phyloP scores from a whole-genome alignment of 805 yeast genomes.

The Nakazawaea wyomingensis region DNA sequence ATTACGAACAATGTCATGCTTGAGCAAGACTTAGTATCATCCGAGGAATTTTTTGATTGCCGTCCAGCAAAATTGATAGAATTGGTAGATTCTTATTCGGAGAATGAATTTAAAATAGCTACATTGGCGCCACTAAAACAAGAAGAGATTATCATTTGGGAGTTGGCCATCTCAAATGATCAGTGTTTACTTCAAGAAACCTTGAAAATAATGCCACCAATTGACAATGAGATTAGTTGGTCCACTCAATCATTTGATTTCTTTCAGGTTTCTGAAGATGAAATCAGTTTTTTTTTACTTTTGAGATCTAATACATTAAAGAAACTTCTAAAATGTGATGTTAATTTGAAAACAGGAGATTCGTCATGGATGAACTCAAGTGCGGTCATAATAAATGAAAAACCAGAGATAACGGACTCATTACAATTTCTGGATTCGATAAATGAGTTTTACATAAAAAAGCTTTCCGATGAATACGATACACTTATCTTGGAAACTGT shows the following conservation, averaged over 20 bases:
- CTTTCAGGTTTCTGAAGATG: neutral
- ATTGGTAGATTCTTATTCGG: slow-evolving; percentile 1
- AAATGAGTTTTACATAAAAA: slow-evolving; percentile 35
- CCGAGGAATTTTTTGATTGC: neutral
- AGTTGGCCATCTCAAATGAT: neutral
- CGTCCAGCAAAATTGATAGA: slow-evolving; percentile 3
- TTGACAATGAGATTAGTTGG: slow-evolving; percentile 2
- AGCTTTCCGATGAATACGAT: slow-evolving; percentile 44
- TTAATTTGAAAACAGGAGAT: slow-evolving; percentile 29
- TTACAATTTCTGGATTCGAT: slow-evolving; percentile 14
- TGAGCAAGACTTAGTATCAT: slow-evolving; percentile 16
- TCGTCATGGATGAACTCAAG: slow-evolving; percentile 30
- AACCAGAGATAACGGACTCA: neutral
- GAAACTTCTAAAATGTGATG: slow-evolving; percentile 6
- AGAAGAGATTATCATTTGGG: slow-evolving; percentile 3
- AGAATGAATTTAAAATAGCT: neutral
- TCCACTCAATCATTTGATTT: slow-evolving; percentile 4
- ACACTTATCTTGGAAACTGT: slow-evolving; percentile 47
- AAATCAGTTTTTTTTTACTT: slow-evolving; percentile 3
- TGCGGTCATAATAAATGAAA: slow-evolving; percentile 26
- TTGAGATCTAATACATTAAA: slow-evolving; percentile 7
- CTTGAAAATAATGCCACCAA: neutral
- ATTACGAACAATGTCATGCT: slow-evolving; percentile 22
- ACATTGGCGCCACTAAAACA: slow-evolving; percentile 4
- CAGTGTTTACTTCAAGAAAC: slow-evolving; percentile 1